Evolutionary conservation across 2,329 filamentous ascomycete genomes (phyloP).

Genomic region (Corinectria fuckeliana): DNA sequence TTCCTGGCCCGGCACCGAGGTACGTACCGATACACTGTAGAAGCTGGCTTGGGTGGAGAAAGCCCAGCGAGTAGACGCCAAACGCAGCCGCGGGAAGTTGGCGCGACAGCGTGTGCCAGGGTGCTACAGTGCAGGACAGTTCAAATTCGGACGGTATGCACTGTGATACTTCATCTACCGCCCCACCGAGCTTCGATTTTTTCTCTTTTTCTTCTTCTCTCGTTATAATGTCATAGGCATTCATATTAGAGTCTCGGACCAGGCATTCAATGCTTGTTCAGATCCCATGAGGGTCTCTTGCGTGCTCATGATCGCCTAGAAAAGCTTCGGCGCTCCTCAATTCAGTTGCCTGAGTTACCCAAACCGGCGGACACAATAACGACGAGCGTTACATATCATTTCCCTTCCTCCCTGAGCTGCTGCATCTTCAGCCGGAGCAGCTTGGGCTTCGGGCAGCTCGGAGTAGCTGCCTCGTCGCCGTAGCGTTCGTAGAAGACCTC

Average conservation of each 20-base stretch:
- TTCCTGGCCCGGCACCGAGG: constrained; percentile 17
- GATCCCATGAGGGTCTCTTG: constrained; percentile 79
- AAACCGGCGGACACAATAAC: constrained; percentile 52
- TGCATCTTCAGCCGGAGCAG: constrained; percentile 85
- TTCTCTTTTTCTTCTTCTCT: constrained; percentile 45
- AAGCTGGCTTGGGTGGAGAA: too few species aligned
- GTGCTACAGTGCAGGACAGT: constrained; percentile 16
- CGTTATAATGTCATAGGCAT: constrained; percentile 81
- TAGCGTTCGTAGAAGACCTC: constrained; percentile 82
- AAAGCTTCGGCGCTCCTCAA: constrained; percentile 74
- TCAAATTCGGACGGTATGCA: constrained; percentile 4
- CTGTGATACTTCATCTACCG: constrained; percentile 35
- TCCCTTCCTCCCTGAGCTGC: constrained; percentile 62
- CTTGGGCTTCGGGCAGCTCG: constrained; percentile 84
- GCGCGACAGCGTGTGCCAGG: constrained; percentile 23
- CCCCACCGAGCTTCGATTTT: constrained; percentile 39
- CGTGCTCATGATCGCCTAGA: constrained; percentile 99
- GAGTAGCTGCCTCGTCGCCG: constrained; percentile 76
- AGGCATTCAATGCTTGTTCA: constrained; percentile 92
- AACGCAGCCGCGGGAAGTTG: constrained; percentile 5
- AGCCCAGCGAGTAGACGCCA: neutral
- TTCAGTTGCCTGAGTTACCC: constrained; percentile 67
- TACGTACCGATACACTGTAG: constrained; percentile 31
- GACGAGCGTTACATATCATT: constrained; percentile 56
- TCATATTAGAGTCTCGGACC: constrained; percentile 99